A percentile compares a stretch with the other conserved stretches of the same genome.
Evolutionary conservation across 257 asterid species (phyloP).

Genomic region (Rhazya stricta): DNA sequence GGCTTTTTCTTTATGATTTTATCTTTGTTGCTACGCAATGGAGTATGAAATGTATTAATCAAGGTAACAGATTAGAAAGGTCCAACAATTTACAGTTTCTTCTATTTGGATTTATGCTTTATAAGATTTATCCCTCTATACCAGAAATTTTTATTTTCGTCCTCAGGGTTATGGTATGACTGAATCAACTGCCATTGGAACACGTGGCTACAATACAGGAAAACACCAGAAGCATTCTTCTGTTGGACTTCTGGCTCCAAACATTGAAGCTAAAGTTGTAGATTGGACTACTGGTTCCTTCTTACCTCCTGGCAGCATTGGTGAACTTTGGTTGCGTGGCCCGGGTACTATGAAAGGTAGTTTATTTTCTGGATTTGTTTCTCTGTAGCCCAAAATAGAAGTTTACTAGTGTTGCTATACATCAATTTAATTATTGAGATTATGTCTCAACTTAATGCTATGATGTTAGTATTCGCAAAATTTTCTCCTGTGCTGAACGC

Average conservation of each 20-base stretch:
- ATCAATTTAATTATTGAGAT: too few relatives aligned
- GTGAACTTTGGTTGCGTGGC: conserved; percentile 76
- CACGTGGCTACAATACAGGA: conserved; percentile 56
- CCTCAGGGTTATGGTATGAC: conserved; percentile 90
- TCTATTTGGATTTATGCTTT: not conserved
- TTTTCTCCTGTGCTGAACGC: not conserved
- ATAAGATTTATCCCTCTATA: not conserved
- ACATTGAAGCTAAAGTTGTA: conserved; percentile 64
- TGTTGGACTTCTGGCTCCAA: conserved; percentile 63
- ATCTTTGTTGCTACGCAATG: not conserved
- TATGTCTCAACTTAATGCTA: not conserved
- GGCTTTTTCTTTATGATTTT: too few relatives aligned
- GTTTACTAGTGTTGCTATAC: not conserved
- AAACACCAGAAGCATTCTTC: conserved; percentile 42
- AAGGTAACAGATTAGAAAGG: not conserved
- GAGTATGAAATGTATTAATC: too few relatives aligned
- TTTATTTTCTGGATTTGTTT: conserved; percentile 1
- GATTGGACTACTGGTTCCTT: conserved; percentile 51
- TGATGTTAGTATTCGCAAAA: not conserved
- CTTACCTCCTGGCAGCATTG: conserved; percentile 57
- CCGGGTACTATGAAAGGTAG: conserved; percentile 81
- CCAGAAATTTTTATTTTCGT: not conserved
- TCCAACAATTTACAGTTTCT: not conserved
- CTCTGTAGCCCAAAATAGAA: not conserved
- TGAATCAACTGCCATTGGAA: conserved; percentile 64